Base-by-base conservation (phyloP, 2,329 filamentous ascomycete genomes). In the Fusarium fujikuroi region DNA sequence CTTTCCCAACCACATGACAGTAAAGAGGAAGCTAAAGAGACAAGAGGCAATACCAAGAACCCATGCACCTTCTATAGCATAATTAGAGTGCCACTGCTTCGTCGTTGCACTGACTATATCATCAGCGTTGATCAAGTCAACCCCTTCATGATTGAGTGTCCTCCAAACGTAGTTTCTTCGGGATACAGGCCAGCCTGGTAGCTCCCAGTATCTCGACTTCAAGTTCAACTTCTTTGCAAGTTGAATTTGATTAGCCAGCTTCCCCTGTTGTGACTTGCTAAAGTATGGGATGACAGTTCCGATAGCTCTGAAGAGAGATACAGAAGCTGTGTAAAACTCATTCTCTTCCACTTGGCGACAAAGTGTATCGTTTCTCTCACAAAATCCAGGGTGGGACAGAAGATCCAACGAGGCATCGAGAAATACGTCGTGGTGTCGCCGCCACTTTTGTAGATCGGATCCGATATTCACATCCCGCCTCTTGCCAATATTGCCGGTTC, bases 251-350 rank as follows among this genome's bases (percentile, higher is more conserved):
- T 69, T 70, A 43, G 82, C 80, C 19, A 90, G 77, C 25, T 76
- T 82, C 6, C 72, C 71, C 30, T 86, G 76, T 74, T 90, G 80
- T 4, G 80, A 80, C 3, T 78, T 78, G 49, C 79, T 80, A 85
- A 86, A 77, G 77, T 74, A 65, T 1, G 61, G 43, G 10, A 72
- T 83, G 83, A 75, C 54, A 78, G 86, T 50, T 2, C 90, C 91
- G 9, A 93, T 82, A 2, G 85, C 78, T 10, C 79, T 75, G 32
- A 79, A 81, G 74, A 93, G 89, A 19, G 87, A 85, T 1, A 87
- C 85, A 19, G 88, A 91, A 25, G 91, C 90, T 77, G 92, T 93
- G 81, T 90, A 91, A 9, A 89, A 92, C 77, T 92, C 93, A 23
- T 76, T 76, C 40, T 76, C 73, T 34, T 63, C 46, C 1, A 72